Base-by-base conservation (phyloP, 169 alveolate genomes). In the Babesia ovis region DNA sequence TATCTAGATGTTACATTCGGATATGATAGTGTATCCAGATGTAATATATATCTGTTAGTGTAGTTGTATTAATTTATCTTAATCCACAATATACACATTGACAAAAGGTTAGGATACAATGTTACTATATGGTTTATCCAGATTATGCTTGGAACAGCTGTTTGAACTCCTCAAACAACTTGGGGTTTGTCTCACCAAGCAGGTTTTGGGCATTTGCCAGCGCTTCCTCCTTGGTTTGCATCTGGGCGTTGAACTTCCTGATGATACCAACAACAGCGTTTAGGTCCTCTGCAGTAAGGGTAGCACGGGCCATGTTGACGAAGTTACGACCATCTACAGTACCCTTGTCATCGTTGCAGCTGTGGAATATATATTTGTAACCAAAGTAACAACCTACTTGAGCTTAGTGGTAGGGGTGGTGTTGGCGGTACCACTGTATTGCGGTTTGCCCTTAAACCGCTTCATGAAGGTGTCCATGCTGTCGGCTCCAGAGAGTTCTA, bases 181-280 rank as follows among this genome's bases (percentile, higher is more conserved):
- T 54, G 18, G 73, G 37, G 68, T 72, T n/a, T 35, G 32, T 48
- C 18, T 80, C 83, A n/a, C 94, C 95, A 55, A 82, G 60, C 18
- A 82, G 69, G 18, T 45, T 86, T 39, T 53, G 85, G 20, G 90
- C 91, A 41, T 75, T 80, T 39, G 86, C 67, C 37, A 85, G 37
- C 8, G 94, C 85, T 55, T 88, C 94, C 31, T 91, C 94, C 56
- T 92, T 77, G 29, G 92, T 84, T 64, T 84, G 94, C 62, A 83
- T 91, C 70, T 93, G 95, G 53, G 88, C 89, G 83, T 93, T 93
- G 45, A 93, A 83, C 67, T 91, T 85, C 68, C 91, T 90, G 51
- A 93, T 93, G 80, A 85, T 89, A 27, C 92, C 85, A 46, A 93
- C 68, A 69, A 93, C 85, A 39, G 66, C 68, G 68, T 86, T 79